Base-by-base conservation (phyloP, 768 basidiomycete species). In the Stropharia rugosoannulata region DNA sequence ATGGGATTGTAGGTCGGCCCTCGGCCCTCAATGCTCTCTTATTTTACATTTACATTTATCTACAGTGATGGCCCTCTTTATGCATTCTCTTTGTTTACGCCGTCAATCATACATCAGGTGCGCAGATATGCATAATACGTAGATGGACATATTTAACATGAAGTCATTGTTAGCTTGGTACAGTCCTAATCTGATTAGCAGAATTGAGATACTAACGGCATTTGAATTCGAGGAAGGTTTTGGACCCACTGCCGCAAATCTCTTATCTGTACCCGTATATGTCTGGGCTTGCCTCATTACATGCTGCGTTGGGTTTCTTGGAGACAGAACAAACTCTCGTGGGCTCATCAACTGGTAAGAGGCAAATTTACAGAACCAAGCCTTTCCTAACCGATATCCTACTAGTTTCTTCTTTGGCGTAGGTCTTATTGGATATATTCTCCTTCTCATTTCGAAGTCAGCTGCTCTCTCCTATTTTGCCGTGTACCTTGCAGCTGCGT, bases 211-310 rank as follows among this genome's bases (percentile, higher is more conserved):
- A n/a, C 43, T 38, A 25, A 49, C 27, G 12, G 15, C 12, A 3
- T 29, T 32, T 32, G 2, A 10, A 19, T 39, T 18, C 40, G 6
- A 41, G 15, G 4, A 19, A 81, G 86, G 85, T 4, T 88, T 79
- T 70, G 68, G 71, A 29, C 82, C 87, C 11, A 90, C 86, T 1
- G 69, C 74, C 25, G 87, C 89, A 2, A 91, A 92, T 64, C 67
- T 92, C 12, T 74, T 93, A n/a, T 87, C 87, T 0, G 88, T 91
- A 1, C 89, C 90, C 1, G 86, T 90, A 22, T 91, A 91, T 62
- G 80, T 78, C 4, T 89, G 86, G 81, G 83, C 84, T n/a, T 87
- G 87, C 59, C 65, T 87, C 36, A 70, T 88, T 61, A 91, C 90
- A 3, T 77, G 80, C 57, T 55, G 72, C 27, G 70, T 89, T 47